Conservation (phyloP, 306 rosid genomes). For the Corylus americana region DNA sequence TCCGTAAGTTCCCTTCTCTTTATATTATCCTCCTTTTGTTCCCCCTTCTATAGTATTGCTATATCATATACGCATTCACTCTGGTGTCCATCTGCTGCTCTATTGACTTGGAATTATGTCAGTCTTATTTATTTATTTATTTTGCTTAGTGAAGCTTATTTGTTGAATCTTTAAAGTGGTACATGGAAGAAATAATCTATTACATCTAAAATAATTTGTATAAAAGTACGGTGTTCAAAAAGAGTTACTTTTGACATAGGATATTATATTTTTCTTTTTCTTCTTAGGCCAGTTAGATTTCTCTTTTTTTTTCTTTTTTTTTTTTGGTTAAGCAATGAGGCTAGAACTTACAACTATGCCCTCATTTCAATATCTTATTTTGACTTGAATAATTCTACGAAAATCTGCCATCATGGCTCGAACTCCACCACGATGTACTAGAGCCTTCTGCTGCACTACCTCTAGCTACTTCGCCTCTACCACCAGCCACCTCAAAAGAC, state of each 20-base stretch:
- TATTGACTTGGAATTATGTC: neutral
- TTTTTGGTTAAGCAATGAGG: neutral
- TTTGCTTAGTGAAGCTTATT: neutral
- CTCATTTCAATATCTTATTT: neutral
- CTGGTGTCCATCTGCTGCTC: neutral
- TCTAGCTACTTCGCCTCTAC: neutral
- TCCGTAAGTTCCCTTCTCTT: conserved; percentile 63
- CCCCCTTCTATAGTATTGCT: neutral
- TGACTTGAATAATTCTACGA: neutral
- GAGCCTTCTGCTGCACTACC: neutral
- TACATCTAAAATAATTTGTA: neutral
- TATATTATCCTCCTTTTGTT: neutral
- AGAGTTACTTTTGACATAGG: neutral
- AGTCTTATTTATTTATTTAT: neutral
- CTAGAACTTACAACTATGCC: neutral
- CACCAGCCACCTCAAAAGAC: neutral
- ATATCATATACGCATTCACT: neutral
- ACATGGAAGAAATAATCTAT: neutral
- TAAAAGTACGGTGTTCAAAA: neutral
- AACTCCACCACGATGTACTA: neutral
- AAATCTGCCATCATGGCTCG: neutral
- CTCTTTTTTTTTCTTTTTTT: too few relatives aligned
- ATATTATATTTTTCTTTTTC: too few relatives aligned
- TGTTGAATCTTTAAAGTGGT: neutral
- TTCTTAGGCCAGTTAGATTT: too few relatives aligned